Conservation (phyloP, 768 basidiomycete species). For the Jaapia argillacea region DNA sequence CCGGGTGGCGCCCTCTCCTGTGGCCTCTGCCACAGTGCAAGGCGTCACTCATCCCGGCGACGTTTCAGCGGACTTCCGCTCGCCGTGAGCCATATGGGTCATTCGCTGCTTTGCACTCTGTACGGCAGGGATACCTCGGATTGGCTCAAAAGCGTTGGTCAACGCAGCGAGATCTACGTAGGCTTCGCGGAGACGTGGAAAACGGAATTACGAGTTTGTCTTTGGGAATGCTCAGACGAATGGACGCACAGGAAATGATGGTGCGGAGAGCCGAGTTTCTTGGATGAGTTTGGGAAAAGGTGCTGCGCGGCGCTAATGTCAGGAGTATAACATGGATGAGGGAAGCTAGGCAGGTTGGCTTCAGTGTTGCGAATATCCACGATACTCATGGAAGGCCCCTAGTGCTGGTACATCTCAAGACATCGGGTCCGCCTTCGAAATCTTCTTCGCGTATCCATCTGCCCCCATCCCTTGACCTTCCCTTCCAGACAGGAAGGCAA, state of each 20-base stretch:
- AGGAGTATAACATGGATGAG: too few relatives aligned
- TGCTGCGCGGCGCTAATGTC: slow-evolving; percentile 11
- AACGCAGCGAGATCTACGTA: slow-evolving; percentile 43
- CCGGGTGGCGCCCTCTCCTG: slow-evolving; percentile 13
- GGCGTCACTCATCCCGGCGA: slow-evolving; percentile 38
- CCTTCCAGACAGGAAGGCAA: slow-evolving; percentile 29
- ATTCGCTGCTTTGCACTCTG: slow-evolving; percentile 16
- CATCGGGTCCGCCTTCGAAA: too few relatives aligned
- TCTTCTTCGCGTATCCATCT: too few relatives aligned
- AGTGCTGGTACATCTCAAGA: too few relatives aligned
- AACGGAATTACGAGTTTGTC: slow-evolving; percentile 10
- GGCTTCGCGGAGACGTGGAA: slow-evolving; percentile 32
- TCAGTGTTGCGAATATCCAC: too few relatives aligned
- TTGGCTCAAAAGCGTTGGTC: slow-evolving; percentile 39
- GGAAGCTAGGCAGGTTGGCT: too few relatives aligned
- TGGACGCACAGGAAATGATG: slow-evolving; percentile 29
- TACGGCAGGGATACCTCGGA: too few relatives aligned
- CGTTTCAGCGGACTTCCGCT: slow-evolving; percentile 36
- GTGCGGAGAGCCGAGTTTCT: slow-evolving; percentile 11
- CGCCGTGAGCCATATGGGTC: slow-evolving; percentile 36
- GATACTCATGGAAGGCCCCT: too few relatives aligned
- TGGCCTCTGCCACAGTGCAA: slow-evolving; percentile 9
- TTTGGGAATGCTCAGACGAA: slow-evolving; percentile 6
- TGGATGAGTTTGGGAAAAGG: slow-evolving; percentile 4
- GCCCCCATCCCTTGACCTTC: slow-evolving; percentile 34